These are phyloP conservation scores for Parasarocladium wereldwijsianum DNA, from an alignment of 2,329 filamentous ascomycete genomes.

Conservation along the genomic window DNA sequence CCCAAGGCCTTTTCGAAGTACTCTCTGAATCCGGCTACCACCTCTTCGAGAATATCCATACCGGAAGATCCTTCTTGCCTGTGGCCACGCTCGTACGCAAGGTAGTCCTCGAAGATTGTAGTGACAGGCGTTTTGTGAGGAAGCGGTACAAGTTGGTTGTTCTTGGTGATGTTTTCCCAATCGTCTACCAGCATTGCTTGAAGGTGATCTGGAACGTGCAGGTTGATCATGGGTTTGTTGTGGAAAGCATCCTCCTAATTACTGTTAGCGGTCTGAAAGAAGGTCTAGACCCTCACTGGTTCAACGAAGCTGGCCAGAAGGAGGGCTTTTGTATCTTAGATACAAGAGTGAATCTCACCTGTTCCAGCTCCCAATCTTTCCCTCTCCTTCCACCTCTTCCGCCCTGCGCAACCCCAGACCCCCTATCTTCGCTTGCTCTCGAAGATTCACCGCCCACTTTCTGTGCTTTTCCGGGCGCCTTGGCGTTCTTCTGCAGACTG, in stretches of 20 bases:
- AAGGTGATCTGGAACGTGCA: constrained; percentile 75
- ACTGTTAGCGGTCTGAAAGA: constrained; percentile 8
- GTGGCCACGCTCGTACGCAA: constrained; percentile 51
- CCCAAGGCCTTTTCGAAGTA: constrained; percentile 90
- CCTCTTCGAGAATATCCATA: constrained; percentile 78
- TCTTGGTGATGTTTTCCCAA: constrained; percentile 98
- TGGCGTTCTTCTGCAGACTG: constrained; percentile 36
- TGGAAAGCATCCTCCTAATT: constrained; percentile 76
- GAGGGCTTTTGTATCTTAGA: not conserved
- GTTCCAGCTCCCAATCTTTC: constrained; percentile 71
- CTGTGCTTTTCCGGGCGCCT: constrained; percentile 34
- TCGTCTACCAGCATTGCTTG: constrained; percentile 93
- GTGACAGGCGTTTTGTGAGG: constrained; percentile 64
- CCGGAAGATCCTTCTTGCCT: constrained; percentile 54
- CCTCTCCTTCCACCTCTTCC: constrained; percentile 57
- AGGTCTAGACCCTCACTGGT: not conserved
- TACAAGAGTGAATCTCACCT: constrained; percentile 35
- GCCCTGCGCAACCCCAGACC: constrained; percentile 43
- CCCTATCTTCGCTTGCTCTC: constrained; percentile 66
- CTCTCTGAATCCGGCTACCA: constrained; percentile 70
- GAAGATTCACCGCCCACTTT: constrained; percentile 29
- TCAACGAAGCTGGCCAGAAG: not conserved
- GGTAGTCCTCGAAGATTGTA: constrained; percentile 69
- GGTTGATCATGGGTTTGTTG: constrained; percentile 68
- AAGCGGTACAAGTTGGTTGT: constrained; percentile 74